phyloP scores from a whole-genome alignment of 2,329 filamentous ascomycete genomes.

The Chrysosporium queenslandicum region DNA sequence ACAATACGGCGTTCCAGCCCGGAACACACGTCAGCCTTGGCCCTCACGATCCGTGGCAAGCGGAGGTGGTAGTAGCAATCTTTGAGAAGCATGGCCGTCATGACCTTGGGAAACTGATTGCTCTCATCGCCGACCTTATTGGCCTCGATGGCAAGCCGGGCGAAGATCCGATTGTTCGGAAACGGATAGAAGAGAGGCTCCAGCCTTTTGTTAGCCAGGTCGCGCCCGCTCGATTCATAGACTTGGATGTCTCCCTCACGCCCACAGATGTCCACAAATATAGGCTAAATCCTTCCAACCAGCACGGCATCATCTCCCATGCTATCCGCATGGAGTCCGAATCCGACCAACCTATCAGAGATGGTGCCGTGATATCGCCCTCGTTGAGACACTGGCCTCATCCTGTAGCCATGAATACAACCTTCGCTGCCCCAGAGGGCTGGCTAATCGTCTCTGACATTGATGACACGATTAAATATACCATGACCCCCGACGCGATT shows the following conservation, averaged over 20 bases:
- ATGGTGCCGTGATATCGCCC: slow-evolving; percentile 41
- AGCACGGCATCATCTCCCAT: slow-evolving; percentile 62
- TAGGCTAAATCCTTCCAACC: slow-evolving; percentile 58
- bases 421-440: slow-evolving; percentile 64
- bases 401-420: slow-evolving; percentile 56
- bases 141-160: slow-evolving; percentile 52
- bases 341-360: slow-evolving; percentile 30
- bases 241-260: slow-evolving; percentile 52
- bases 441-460: slow-evolving; percentile 85
- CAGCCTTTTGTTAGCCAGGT: slow-evolving; percentile 68
- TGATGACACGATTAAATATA: slow-evolving; percentile 92
- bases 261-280: slow-evolving; percentile 34
- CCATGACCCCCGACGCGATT: slow-evolving; percentile 65
- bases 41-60: slow-evolving; percentile 52
- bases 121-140: slow-evolving; percentile 58
- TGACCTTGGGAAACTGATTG: slow-evolving; percentile 57
- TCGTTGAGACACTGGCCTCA: slow-evolving; percentile 22
- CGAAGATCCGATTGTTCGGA: slow-evolving; percentile 48
- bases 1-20: slow-evolving; percentile 70
- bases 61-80: slow-evolving; percentile 72
- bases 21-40: not conserved
- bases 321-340: slow-evolving; percentile 39
- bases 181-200: slow-evolving; percentile 49
- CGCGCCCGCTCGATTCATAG: slow-evolving; percentile 57
- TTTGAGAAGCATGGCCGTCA: slow-evolving; percentile 64